These are phyloP conservation scores for Zalaria sp. DNA, from an alignment of 2,329 filamentous ascomycete species.

Conservation along the genomic window DNA sequence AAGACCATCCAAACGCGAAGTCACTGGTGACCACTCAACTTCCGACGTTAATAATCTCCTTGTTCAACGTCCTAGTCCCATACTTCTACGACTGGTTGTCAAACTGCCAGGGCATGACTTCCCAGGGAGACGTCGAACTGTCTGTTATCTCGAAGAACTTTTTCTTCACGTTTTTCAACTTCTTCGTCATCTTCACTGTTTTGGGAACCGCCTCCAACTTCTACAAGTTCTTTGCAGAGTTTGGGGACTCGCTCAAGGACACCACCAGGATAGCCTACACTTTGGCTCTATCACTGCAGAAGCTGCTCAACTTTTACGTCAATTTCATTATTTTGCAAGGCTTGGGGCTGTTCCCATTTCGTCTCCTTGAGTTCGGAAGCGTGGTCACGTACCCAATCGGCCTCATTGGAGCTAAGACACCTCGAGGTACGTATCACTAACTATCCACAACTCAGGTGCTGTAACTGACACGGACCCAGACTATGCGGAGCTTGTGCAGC, in stretches of 20 bases:
- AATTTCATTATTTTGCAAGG: slow-evolving; percentile 91
- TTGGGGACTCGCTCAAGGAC: slow-evolving; percentile 64
- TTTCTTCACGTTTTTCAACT: slow-evolving; percentile 98
- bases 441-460: neutral
- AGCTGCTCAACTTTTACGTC: slow-evolving; percentile 71
- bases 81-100: slow-evolving; percentile 92
- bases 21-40: slow-evolving; percentile 77
- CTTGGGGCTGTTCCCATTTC: slow-evolving; percentile 84
- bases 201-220: slow-evolving; percentile 70
- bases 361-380: slow-evolving; percentile 77
- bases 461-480: slow-evolving; percentile 32
- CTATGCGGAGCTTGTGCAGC: slow-evolving; percentile 65
- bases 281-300: slow-evolving; percentile 62
- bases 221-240: slow-evolving; percentile 44
- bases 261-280: slow-evolving; percentile 62
- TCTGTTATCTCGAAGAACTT: slow-evolving; percentile 97
- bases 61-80: slow-evolving; percentile 80
- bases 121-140: slow-evolving; percentile 83
- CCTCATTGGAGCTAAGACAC: slow-evolving; percentile 67
- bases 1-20: slow-evolving; percentile 53
- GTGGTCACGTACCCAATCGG: slow-evolving; percentile 73
- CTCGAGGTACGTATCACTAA: slow-evolving; percentile 39
- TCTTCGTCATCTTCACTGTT: slow-evolving; percentile 87
- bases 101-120: slow-evolving; percentile 86
- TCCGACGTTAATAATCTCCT: slow-evolving; percentile 70